Evolutionary conservation across 176 grass and related monocot genomes (phyloP).

Genomic region (Aegilops umbellulata): DNA sequence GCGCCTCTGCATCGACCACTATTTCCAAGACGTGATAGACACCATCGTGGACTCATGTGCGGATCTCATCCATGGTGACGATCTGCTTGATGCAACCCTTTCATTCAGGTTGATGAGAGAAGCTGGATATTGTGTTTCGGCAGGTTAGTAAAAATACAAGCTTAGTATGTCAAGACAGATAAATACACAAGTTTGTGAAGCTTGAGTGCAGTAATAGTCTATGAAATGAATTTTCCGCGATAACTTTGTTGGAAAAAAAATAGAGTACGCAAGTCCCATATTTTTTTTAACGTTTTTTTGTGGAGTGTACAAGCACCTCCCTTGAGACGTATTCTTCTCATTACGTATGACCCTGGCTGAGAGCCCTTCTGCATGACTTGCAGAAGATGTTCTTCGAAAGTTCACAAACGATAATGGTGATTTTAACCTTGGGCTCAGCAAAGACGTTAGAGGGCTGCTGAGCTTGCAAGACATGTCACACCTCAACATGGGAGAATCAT

Average conservation of each 20-base stretch:
- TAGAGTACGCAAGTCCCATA: not conserved
- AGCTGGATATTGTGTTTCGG: conserved; percentile 38
- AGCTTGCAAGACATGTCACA: conserved; percentile 63
- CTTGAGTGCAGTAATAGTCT: not conserved
- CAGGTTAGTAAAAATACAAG: conserved; percentile 16
- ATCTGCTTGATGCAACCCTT: conserved; percentile 29
- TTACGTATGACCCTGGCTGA: not conserved
- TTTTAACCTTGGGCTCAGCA: conserved; percentile 13
- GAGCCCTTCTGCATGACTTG: not conserved
- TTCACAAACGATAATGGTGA: not conserved
- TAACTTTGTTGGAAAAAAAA: not conserved
- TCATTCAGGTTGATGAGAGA: conserved; percentile 41
- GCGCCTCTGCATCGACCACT: conserved; percentile 47
- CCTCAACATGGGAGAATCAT: conserved; percentile 48
- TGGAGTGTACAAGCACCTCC: not conserved
- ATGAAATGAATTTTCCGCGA: not conserved
- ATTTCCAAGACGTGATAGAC: conserved; percentile 41
- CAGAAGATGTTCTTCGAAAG: conserved; percentile 32
- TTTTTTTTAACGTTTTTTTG: not conserved
- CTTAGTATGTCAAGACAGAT: not conserved
- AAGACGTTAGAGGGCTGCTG: conserved; percentile 45
- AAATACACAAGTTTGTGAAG: not conserved
- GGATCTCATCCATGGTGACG: not conserved
- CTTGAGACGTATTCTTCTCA: too few relatives aligned
- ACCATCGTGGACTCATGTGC: not conserved